phyloP scores from a whole-genome alignment of 2,329 filamentous ascomycete genomes.

The Dendrostoma leiphaemia region DNA sequence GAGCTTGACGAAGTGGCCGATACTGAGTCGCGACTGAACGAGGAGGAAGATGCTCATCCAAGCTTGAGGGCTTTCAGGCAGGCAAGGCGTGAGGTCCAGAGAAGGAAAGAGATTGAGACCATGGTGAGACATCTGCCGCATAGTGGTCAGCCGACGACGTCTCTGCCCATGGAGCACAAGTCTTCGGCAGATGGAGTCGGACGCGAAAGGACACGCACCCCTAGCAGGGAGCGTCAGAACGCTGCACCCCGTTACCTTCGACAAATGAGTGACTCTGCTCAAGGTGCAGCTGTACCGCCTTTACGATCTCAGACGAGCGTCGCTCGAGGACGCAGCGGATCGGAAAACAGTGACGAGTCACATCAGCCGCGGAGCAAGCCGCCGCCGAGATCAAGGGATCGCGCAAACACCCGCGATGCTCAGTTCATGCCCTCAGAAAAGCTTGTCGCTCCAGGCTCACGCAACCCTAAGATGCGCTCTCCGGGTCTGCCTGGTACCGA shows the following conservation, averaged over 20 bases:
- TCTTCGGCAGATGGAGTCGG: conserved; percentile 5
- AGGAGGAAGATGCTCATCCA: conserved; percentile 42
- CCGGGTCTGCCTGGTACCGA: conserved; percentile 49
- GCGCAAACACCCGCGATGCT: conserved; percentile 36
- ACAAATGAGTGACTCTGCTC: conserved; percentile 37
- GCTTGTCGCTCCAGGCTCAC: conserved; percentile 27
- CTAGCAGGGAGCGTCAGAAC: conserved; percentile 43
- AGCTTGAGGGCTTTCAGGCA: conserved; percentile 57
- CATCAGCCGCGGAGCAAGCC: conserved; percentile 39
- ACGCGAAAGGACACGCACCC: conserved; percentile 29
- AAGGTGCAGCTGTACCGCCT: conserved; percentile 23
- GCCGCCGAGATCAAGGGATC: conserved; percentile 35
- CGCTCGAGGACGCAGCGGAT: conserved; percentile 54
- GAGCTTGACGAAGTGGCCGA: conserved; percentile 53
- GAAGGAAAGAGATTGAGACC: conserved; percentile 51
- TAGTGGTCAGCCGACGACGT: background rate
- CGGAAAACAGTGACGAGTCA: conserved; percentile 48
- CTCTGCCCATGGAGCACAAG: background rate
- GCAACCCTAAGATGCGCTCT: conserved; percentile 36
- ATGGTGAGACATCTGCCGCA: conserved; percentile 35
- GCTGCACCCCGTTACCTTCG: conserved; percentile 41
- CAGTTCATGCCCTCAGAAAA: conserved; percentile 20
- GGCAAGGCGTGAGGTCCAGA: conserved; percentile 55
- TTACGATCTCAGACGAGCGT: conserved; percentile 29
- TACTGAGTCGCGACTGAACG: conserved; percentile 22